Base-by-base conservation (phyloP, 2,329 filamentous ascomycete species). In the Didymella arachidicola region DNA sequence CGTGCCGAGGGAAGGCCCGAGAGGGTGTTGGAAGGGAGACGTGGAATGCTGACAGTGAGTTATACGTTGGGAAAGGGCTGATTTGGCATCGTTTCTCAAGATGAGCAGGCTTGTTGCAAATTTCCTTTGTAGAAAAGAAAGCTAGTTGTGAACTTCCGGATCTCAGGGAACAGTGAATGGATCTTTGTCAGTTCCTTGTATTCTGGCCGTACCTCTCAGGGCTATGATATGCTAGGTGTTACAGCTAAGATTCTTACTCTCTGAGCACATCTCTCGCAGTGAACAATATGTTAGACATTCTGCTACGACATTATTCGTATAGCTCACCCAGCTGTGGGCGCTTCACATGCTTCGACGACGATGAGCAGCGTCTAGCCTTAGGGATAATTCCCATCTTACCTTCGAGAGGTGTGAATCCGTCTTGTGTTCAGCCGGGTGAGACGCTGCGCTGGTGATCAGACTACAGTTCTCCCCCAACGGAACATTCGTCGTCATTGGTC, bases 401-500 rank as follows among this genome's bases (percentile, higher is more conserved):
- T 59, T 64, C 25, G 53, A 8, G 7, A 71, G 42, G 10, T 62
- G 57, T 11, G 60, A 41, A 22, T 64, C 53, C 5, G 56, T 41
- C 5, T 67, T 62, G 26, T 60, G 60, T 7, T n/a, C 47, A 4
- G 49, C 36, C 3, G 61, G 53, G 62, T 73, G 69, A 44, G 69
- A 72, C 8, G 69, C 65, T 0, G 72, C 70, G 45, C 62, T 63
- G 14, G 73, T 73, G 5, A 64, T 62, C 2, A 67, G 32, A 53
- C 70, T 94, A 25, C 88, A 90, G 78, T 81, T 93, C 18, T 42
- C 45, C 7, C 45, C 53, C 42, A 42, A 2, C 36, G 62, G 89
- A 87, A 27, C 89, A 92, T 81, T 93, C 91, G 75, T 91, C 6
- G 29, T 2, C 34, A 54, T 47, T 3, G 1, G 36, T 16, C 47